A percentile compares a stretch with the other conserved stretches of the same genome.
Evolutionary conservation across 2,329 filamentous ascomycete genomes (phyloP).

Genomic region (Hymenoscyphus albidus): DNA sequence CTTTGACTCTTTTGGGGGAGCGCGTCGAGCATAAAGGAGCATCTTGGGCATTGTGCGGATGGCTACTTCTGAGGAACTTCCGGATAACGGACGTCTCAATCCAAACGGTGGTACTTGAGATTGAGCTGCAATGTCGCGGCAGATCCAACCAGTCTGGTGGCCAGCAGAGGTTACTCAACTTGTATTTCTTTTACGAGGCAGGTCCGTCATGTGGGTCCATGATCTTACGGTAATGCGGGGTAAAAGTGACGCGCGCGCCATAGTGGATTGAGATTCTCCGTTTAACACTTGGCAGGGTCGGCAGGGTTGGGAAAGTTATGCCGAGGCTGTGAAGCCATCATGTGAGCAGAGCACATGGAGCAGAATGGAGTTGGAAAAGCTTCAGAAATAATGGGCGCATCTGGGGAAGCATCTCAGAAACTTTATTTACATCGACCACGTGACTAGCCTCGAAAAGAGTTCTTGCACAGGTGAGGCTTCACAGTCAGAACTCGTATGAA

Average conservation of each 20-base stretch:
- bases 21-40: conserved; percentile 56
- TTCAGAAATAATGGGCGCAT: no score
- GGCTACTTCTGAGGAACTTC: neutral
- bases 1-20: conserved; percentile 56
- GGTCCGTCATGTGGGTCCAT: neutral
- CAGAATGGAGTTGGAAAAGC: no score
- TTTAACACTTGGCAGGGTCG: no score
- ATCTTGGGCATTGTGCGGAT: conserved; percentile 35
- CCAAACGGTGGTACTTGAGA: neutral
- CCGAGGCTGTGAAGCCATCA: no score
- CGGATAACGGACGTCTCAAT: neutral
- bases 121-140: neutral
- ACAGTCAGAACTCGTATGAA: no score
- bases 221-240: neutral
- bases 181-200: neutral
- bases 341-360: no score
- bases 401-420: no score
- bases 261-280: no score
- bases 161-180: neutral
- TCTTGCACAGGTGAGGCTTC: no score
- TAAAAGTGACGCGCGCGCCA: neutral
- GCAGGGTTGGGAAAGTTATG: no score
- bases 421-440: no score
- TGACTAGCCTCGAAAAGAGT: no score
- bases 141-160: neutral